phyloP scores from a whole-genome alignment of 1,284 basidiomycete genomes.

The Cryptococcus jaspeensis region DNA sequence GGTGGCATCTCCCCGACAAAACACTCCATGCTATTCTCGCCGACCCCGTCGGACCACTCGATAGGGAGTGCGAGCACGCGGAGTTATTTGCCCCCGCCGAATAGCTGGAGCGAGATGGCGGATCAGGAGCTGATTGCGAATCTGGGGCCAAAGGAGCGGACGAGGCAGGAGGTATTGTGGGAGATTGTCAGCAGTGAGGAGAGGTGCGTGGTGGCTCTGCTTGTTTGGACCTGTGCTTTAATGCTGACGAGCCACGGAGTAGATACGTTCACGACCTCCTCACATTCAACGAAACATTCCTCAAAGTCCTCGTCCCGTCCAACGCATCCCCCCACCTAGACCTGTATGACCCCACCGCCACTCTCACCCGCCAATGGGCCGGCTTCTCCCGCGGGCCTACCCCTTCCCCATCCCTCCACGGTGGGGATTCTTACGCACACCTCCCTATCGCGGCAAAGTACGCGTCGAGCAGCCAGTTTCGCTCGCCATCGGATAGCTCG shows the following conservation, averaged over 20 bases:
- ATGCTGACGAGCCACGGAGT: slow-evolving; percentile 14
- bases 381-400: slow-evolving; percentile 15
- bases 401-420: slow-evolving; percentile 47
- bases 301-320: slow-evolving; percentile 83
- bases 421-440: slow-evolving; percentile 67
- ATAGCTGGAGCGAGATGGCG: slow-evolving; percentile 93
- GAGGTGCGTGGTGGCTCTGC: slow-evolving; percentile 59
- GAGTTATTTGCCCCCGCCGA: slow-evolving; percentile 58
- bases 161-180: slow-evolving; percentile 93
- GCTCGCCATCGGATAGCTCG: slow-evolving; percentile 15
- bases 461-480: slow-evolving; percentile 57
- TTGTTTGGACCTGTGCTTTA: neutral
- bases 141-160: slow-evolving; percentile 86
- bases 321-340: slow-evolving; percentile 57
- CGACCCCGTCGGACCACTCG: slow-evolving; percentile 27
- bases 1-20: slow-evolving; percentile 11
- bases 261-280: slow-evolving; percentile 89
- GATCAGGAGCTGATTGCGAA: slow-evolving; percentile 93
- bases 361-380: slow-evolving; percentile 31
- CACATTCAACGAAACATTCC: slow-evolving; percentile 90
- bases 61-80: slow-evolving; percentile 11
- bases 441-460: slow-evolving; percentile 91
- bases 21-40: slow-evolving; percentile 18
- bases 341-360: slow-evolving; percentile 53
- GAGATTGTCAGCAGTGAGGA: slow-evolving; percentile 98